These are phyloP conservation scores for Parafenestella ontariensis DNA, from an alignment of 2,329 filamentous ascomycete genomes.

Conservation along the genomic window DNA sequence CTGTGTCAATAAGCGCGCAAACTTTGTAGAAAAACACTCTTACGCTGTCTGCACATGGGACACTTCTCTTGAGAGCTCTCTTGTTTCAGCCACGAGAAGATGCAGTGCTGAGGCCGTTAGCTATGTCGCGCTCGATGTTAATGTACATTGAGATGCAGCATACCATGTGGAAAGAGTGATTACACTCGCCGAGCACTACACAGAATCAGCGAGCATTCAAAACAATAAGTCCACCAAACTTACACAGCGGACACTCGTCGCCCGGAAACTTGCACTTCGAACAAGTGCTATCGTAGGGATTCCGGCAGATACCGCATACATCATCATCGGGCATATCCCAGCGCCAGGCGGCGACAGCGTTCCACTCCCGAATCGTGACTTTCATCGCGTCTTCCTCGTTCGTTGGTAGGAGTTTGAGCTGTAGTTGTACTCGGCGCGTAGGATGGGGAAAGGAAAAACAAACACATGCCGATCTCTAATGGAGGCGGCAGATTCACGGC, in stretches of 20 bases:
- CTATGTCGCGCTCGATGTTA: neutral
- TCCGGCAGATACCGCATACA: conserved; percentile 97
- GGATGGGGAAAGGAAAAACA: conserved; percentile 29
- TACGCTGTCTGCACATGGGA: conserved; percentile 97
- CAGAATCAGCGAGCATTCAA: conserved; percentile 15
- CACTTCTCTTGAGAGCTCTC: conserved; percentile 92
- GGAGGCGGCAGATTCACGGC: conserved; percentile 22
- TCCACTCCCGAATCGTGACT: conserved; percentile 92
- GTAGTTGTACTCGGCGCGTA: conserved; percentile 7
- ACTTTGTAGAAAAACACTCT: conserved; percentile 30
- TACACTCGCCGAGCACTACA: conserved; percentile 91
- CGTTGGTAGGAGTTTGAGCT: neutral
- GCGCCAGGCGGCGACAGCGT: conserved; percentile 93
- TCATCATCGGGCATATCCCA: conserved; percentile 98
- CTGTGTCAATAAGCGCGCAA: conserved; percentile 15
- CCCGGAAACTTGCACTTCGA: conserved; percentile 98
- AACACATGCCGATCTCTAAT: conserved; percentile 16
- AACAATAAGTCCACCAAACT: conserved; percentile 44
- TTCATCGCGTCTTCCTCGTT: conserved; percentile 71
- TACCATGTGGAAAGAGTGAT: conserved; percentile 98
- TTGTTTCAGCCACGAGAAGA: conserved; percentile 94
- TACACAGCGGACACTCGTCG: conserved; percentile 91
- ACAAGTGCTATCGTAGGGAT: conserved; percentile 97
- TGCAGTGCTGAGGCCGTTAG: conserved; percentile 75
- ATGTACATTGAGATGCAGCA: neutral